phyloP scores from a whole-genome alignment of 164 flowering plant species.

The Protea cynaroides region DNA sequence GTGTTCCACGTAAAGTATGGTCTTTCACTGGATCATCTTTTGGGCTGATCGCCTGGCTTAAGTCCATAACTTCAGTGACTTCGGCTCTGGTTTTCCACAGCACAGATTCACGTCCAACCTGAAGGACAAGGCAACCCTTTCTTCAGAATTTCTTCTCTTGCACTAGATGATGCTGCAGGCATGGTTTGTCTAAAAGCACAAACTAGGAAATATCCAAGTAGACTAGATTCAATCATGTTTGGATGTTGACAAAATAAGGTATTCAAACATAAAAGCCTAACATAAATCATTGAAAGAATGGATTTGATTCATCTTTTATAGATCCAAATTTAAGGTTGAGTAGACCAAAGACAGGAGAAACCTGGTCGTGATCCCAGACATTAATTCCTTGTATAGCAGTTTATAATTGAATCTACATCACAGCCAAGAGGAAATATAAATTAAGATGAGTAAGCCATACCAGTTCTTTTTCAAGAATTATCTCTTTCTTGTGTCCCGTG shows the following conservation, averaged over 20 bases:
- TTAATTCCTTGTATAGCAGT: too few species aligned
- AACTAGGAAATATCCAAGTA: not conserved
- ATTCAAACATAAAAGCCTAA: too few species aligned
- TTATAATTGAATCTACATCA: not conserved
- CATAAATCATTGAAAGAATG: too few species aligned
- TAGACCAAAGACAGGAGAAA: not conserved
- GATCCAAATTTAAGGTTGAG: not conserved
- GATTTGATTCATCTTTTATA: not conserved
- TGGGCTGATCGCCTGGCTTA: conserved; percentile 7
- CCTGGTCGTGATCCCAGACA: not conserved
- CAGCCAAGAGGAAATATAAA: not conserved
- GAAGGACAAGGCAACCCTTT: conserved; percentile 9
- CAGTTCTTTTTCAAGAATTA: conserved; percentile 58
- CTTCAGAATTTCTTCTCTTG: not conserved
- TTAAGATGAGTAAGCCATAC: conserved; percentile 25
- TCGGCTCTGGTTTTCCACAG: conserved; percentile 50
- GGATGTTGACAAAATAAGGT: not conserved
- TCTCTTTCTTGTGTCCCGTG: conserved; percentile 80
- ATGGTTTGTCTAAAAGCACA: not conserved
- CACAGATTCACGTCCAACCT: conserved; percentile 62
- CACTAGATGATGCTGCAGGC: not conserved
- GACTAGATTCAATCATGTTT: not conserved
- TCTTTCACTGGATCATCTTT: conserved; percentile 7
- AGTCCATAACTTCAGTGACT: conserved; percentile 11
- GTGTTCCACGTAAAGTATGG: conserved; percentile 1